phyloP scores from a whole-genome alignment of 345 rosid genomes.

The Moricandia arvensis region DNA sequence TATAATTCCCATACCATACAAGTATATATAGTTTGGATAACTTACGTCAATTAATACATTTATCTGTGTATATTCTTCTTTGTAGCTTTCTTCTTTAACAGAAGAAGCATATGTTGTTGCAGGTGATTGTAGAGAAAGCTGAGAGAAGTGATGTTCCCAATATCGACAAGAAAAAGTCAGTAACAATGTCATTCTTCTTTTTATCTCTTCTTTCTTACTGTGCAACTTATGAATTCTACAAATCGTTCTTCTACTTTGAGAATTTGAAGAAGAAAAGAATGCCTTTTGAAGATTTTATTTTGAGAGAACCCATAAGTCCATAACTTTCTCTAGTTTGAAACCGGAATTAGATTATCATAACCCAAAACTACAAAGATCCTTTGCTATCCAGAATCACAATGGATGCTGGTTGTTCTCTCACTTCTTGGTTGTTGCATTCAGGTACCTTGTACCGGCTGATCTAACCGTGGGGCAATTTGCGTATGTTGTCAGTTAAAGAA shows the following conservation, averaged over 20 bases:
- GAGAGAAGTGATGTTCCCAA: conserved; percentile 68
- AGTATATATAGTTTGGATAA: too few species aligned
- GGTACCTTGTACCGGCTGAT: conserved; percentile 39
- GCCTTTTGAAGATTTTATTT: too few species aligned
- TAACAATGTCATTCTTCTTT: background rate
- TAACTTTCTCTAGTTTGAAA: background rate
- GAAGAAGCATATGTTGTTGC: background rate
- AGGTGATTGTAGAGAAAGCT: conserved; percentile 88
- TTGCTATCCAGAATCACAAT: too few species aligned
- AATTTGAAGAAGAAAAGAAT: too few species aligned
- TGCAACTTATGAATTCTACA: background rate
- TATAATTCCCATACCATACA: too few species aligned
- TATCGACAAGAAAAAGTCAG: conserved; percentile 84
- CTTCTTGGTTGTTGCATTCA: too few species aligned
- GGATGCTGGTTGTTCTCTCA: too few species aligned
- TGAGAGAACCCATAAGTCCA: too few species aligned
- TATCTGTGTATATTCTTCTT: background rate
- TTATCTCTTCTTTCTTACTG: background rate
- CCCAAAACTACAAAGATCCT: too few species aligned
- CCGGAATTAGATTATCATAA: too few species aligned
- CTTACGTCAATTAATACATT: too few species aligned
- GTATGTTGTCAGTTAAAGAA: conserved; percentile 79
- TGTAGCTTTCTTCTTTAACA: background rate
- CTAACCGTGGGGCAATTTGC: conserved; percentile 80
- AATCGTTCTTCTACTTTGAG: too few species aligned